These are phyloP conservation scores for Macrophomina phaseolina DNA, from an alignment of 2,329 filamentous ascomycete species.

Conservation along the genomic window DNA sequence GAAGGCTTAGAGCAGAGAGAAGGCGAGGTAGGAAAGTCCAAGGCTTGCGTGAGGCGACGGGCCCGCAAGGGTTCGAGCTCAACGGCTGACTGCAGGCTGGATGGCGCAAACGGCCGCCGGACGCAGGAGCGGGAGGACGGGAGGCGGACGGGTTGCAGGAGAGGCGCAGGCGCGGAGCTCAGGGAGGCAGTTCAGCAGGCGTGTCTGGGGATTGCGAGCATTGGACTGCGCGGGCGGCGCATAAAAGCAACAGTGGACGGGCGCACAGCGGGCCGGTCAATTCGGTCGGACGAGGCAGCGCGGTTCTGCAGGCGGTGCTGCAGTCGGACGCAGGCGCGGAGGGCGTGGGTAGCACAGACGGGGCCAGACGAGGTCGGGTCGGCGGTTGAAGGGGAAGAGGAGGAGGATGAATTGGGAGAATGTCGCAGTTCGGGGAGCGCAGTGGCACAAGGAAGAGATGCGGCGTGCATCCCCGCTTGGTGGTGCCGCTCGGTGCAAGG, in stretches of 20 bases:
- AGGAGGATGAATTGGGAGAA: slow-evolving; percentile 17
- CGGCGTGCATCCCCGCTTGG: slow-evolving; percentile 12
- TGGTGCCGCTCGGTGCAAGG: slow-evolving; percentile 13
- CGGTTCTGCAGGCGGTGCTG: slow-evolving; percentile 11
- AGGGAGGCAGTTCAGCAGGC: slow-evolving; percentile 1
- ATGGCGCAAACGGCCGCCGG: slow-evolving; percentile 19
- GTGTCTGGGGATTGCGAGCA: background rate
- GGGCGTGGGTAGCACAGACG: slow-evolving; percentile 4
- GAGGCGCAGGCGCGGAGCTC: slow-evolving; percentile 1
- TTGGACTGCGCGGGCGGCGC: slow-evolving; percentile 17
- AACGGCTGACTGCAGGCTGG: slow-evolving; percentile 23
- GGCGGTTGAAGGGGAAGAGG: background rate
- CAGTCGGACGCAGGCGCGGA: slow-evolving; percentile 2
- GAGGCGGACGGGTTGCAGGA: background rate
- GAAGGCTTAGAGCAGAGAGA: background rate
- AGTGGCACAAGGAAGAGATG: slow-evolving; percentile 14
- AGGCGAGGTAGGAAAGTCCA: background rate
- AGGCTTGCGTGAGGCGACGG: background rate
- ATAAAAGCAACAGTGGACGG: slow-evolving; percentile 21
- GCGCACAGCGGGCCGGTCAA: slow-evolving; percentile 5
- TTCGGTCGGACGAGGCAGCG: background rate
- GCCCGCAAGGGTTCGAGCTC: background rate
- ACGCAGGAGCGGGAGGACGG: slow-evolving; percentile 1
- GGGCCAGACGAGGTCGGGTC: background rate
- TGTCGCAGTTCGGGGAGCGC: slow-evolving; percentile 11